Evolutionary conservation across 345 rosid genomes (phyloP), one percentile per base, ranked within the genome.

Genomic region (Ricinus communis): DNA sequence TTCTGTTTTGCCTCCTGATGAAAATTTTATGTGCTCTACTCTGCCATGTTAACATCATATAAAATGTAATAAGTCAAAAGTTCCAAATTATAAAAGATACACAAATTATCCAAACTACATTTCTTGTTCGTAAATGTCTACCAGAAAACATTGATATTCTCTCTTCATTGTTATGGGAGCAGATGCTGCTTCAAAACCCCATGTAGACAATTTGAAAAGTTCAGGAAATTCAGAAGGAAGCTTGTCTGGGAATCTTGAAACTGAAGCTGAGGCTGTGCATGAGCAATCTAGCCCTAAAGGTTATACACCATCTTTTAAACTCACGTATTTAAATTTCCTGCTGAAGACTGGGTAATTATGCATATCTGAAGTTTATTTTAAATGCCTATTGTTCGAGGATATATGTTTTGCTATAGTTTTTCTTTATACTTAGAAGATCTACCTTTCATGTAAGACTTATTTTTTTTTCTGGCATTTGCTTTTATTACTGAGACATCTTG

Each of bases 271-370:
- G 36, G 62, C 76, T 40, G 76, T 73, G 51, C 83, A 77, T 56
- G 80, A 77, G 70, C 79, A 62, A 22, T 59, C 80, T 33, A 82
- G 66, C 77, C 63, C 73, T 43, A 80, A 84, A 85, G 97, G 96
- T 91, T 76, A 14, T 47, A 15, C 13, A 31, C 47, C 40, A 4
- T 47, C n/a, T n/a, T 45, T 45, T 25, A 47, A 28, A 57, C 71
- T 56, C 55, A 45, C 27, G n/a, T 47, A 38, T 33, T 15, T 33
- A n/a, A 8, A 33, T 58, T 58, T 33, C 27, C 14, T 36, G 27
- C 6, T 60, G 22, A n/a, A 36, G 45, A 5, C 7, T 36, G 21
- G 18, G 46, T 60, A 18, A 19, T 65, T 65, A 25, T 19, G 18
- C 53, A 28, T 27, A 19, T 49, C 21, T 21, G 16, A 9, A 27